Percentiles rank a stretch among this genome's conserved stretches.
phyloP scores from a whole-genome alignment of 2,329 filamentous ascomycete species.

The Diaporthe aspalathi region DNA sequence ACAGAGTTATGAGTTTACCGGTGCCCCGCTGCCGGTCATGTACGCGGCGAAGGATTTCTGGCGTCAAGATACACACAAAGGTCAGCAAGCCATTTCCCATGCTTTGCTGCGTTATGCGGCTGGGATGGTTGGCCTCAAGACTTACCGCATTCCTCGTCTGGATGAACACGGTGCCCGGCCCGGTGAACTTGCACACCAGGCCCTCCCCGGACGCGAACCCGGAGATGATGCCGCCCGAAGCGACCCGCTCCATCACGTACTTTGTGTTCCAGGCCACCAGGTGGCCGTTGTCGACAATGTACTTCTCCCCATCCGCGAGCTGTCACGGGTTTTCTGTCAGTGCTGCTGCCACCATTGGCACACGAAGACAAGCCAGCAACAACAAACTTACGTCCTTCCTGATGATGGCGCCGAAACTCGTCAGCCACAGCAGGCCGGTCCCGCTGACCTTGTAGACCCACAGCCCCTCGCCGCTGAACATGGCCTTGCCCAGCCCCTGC shows the following conservation, averaged over 20 bases:
- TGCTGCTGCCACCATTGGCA: too few relatives aligned
- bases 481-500: conserved; percentile 87
- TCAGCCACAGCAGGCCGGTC: conserved; percentile 85
- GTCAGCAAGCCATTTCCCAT: background rate
- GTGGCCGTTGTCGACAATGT: conserved; percentile 93
- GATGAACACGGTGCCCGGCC: conserved; percentile 89
- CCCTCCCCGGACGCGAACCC: conserved; percentile 85
- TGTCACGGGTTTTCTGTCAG: conserved; percentile 41
- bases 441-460: conserved; percentile 91
- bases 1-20: conserved; percentile 10
- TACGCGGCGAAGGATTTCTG: conserved; percentile 40
- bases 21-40: conserved; percentile 36
- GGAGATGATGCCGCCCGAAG: conserved; percentile 94
- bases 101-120: background rate
- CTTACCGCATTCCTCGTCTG: conserved; percentile 88
- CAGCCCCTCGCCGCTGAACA: conserved; percentile 93
- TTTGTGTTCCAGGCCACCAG: conserved; percentile 97
- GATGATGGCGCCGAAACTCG: conserved; percentile 94
- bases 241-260: conserved; percentile 89
- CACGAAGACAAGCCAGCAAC: too few relatives aligned
- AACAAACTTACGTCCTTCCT: conserved; percentile 81
- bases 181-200: conserved; percentile 92
- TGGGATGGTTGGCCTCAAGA: conserved; percentile 38
- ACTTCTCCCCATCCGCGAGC: conserved; percentile 79
- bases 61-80: background rate